Conservation (phyloP, 352 stramenopile genomes). For the Stramenopiles sp. region DNA sequence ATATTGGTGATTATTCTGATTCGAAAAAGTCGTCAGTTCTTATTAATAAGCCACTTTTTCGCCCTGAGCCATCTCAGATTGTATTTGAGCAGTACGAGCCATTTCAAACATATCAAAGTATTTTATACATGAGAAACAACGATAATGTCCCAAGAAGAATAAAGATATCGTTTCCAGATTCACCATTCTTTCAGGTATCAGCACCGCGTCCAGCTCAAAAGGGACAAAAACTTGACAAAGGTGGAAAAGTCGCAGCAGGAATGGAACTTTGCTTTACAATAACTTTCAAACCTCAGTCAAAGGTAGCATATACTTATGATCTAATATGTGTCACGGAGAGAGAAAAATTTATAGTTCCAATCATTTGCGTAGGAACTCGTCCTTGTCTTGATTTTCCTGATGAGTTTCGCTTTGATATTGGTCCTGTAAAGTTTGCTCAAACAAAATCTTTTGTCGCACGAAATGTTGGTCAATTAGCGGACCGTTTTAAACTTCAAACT, state of each 20-base stretch:
- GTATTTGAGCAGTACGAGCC: slow-evolving; percentile 60
- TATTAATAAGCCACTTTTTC: slow-evolving; percentile 39
- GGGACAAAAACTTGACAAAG: slow-evolving; percentile 11
- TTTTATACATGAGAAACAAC: slow-evolving; percentile 54
- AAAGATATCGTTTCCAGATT: slow-evolving; percentile 37
- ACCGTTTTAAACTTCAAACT: too few species aligned
- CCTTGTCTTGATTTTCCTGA: slow-evolving; percentile 51
- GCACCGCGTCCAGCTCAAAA: slow-evolving; percentile 13
- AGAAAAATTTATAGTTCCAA: slow-evolving; percentile 58
- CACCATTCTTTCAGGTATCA: slow-evolving; percentile 41
- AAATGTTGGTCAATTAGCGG: slow-evolving; percentile 38
- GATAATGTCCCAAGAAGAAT: slow-evolving; percentile 45
- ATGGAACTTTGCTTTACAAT: slow-evolving; percentile 60
- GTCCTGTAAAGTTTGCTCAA: slow-evolving; percentile 37
- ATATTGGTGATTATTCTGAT: slow-evolving; percentile 23
- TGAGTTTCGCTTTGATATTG: slow-evolving; percentile 36
- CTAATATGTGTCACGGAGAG: slow-evolving; percentile 62
- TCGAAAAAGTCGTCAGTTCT: slow-evolving; percentile 28
- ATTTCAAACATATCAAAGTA: slow-evolving; percentile 33
- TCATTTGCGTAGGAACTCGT: slow-evolving; percentile 34
- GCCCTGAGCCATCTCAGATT: slow-evolving; percentile 31
- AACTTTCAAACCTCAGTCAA: slow-evolving; percentile 47
- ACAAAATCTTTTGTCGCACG: slow-evolving; percentile 35
- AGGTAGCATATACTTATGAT: slow-evolving; percentile 40
- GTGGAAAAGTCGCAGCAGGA: slow-evolving; percentile 44